Evolutionary conservation across 306 rosid species (phyloP).

Genomic region (Vigna trinervia): DNA sequence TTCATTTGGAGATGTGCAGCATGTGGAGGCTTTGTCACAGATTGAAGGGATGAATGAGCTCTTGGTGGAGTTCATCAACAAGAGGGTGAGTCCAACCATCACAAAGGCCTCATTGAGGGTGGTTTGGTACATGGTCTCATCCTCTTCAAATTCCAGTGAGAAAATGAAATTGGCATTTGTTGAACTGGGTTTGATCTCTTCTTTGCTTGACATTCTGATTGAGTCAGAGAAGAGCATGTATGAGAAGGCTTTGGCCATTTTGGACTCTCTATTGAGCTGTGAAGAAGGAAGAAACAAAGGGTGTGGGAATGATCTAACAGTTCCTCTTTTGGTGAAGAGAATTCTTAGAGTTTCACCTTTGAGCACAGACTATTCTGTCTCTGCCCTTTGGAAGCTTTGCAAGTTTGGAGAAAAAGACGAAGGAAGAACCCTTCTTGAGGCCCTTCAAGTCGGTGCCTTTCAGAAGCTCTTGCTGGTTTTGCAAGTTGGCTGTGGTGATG

Average conservation of each 20-base stretch:
- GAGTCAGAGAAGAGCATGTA: constrained; percentile 62
- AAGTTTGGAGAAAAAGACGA: constrained; percentile 48
- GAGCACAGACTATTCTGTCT: constrained; percentile 64
- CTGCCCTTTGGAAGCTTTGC: constrained; percentile 66
- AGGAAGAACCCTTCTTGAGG: constrained; percentile 59
- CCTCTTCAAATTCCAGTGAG: constrained; percentile 40
- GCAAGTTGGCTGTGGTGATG: constrained; percentile 70
- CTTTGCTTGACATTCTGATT: constrained; percentile 54
- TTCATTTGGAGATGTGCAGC: constrained; percentile 49
- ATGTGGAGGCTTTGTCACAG: constrained; percentile 51
- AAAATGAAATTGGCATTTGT: constrained; percentile 46
- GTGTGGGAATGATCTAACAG: constrained; percentile 55
- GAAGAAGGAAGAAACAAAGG: constrained; percentile 61
- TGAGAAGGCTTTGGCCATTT: constrained; percentile 60
- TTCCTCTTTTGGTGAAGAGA: constrained; percentile 79
- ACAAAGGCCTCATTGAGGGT: constrained; percentile 63
- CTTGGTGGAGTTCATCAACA: constrained; percentile 58
- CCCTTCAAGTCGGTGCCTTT: constrained; percentile 80
- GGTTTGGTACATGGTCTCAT: constrained; percentile 55
- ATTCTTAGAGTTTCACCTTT: constrained; percentile 63
- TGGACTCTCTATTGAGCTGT: constrained; percentile 53
- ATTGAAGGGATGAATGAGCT: constrained; percentile 58
- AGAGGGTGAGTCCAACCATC: constrained; percentile 51
- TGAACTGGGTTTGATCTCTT: constrained; percentile 60
- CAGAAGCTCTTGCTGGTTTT: constrained; percentile 73